phyloP scores from a whole-genome alignment of 345 rosid species.

The Salix purpurea region DNA sequence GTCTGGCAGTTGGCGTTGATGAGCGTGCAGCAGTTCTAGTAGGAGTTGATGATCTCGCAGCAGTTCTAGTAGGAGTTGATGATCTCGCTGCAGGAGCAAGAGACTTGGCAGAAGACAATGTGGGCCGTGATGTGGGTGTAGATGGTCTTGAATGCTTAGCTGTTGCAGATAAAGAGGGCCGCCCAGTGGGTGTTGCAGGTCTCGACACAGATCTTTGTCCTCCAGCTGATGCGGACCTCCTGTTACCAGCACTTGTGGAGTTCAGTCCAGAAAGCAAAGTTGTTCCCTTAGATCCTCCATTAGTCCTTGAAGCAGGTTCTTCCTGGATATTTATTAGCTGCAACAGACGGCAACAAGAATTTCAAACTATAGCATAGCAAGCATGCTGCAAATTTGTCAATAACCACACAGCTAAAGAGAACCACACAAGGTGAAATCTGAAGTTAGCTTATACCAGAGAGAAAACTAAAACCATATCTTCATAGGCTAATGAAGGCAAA shows the following conservation, averaged over 20 bases:
- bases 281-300: conserved; percentile 6
- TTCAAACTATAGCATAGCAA: conserved; percentile 17
- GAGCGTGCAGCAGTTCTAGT: conserved; percentile 40
- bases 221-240: conserved; percentile 21
- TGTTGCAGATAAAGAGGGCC: conserved; percentile 13
- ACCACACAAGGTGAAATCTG: neutral
- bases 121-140: conserved; percentile 19
- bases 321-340: conserved; percentile 26
- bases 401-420: neutral
- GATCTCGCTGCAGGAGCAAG: conserved; percentile 38
- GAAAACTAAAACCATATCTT: neutral
- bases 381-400: conserved; percentile 2
- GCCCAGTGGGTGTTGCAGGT: conserved; percentile 28
- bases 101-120: conserved; percentile 38
- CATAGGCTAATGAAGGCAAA: neutral
- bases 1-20: conserved; percentile 44
- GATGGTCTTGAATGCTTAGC: conserved; percentile 18
- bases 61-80: conserved; percentile 47
- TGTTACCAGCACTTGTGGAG: conserved; percentile 10
- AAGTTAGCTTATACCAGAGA: neutral
- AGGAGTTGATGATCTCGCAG: conserved; percentile 49
- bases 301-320: conserved; percentile 19
- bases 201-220: conserved; percentile 9
- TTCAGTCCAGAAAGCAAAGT: neutral
- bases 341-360: conserved; percentile 19